A percentile compares a stretch with the other conserved stretches of the same genome.
Conservation (phyloP, 768 basidiomycete species). For the Russula brevipes region DNA sequence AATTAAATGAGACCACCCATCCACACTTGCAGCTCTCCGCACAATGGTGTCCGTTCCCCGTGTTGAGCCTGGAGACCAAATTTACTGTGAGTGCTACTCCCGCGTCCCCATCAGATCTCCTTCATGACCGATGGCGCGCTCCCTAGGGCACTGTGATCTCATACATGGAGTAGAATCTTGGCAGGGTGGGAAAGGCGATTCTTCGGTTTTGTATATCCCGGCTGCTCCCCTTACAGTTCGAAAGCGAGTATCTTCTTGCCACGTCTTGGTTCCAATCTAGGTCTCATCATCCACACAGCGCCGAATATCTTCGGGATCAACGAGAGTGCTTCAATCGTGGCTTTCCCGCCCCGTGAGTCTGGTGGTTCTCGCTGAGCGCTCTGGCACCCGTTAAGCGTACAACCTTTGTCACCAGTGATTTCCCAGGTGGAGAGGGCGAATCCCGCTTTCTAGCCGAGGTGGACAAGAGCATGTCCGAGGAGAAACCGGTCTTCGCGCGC, state of each 20-base stretch:
- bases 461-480: conserved; percentile 35
- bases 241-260: conserved; percentile 29
- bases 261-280: not conserved
- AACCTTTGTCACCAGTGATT: conserved; percentile 40
- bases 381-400: not conserved
- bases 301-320: conserved; percentile 57
- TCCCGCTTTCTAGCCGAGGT: conserved; percentile 38
- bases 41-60: conserved; percentile 69
- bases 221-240: conserved; percentile 60
- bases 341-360: conserved; percentile 47
- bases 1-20: conserved; percentile 51
- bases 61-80: conserved; percentile 71
- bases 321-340: conserved; percentile 55
- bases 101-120: not conserved
- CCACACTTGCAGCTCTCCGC: conserved; percentile 60
- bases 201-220: conserved; percentile 75
- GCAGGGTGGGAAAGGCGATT: conserved; percentile 51
- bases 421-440: conserved; percentile 46
- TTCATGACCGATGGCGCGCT: not conserved
- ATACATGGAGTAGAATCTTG: conserved; percentile 45
- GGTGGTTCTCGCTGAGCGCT: too few relatives aligned
- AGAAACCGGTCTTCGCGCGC: conserved; percentile 12
- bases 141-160: conserved; percentile 35
- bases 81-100: conserved; percentile 45
- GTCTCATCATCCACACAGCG: conserved; percentile 30